Conservation (phyloP, 2,329 filamentous ascomycete genomes). For the Proliferodiscus dingleyae region DNA sequence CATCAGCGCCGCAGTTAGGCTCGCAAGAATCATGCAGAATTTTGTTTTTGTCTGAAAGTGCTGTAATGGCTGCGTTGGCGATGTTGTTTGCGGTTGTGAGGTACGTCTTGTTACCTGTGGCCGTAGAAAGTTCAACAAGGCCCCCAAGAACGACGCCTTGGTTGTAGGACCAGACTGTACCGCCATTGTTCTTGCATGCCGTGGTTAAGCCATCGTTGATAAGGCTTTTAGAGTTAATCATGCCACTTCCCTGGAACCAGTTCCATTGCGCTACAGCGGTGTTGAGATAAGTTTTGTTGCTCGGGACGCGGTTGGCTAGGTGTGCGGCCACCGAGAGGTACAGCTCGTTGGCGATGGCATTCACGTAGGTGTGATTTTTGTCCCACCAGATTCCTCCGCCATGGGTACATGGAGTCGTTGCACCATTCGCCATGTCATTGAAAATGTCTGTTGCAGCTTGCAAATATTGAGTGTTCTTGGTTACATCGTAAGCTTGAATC, state of each 20-base stretch:
- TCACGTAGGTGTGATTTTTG: constrained; percentile 48
- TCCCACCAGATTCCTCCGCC: constrained; percentile 49
- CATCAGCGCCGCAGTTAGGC: constrained; percentile 41
- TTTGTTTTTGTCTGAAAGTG: constrained; percentile 40
- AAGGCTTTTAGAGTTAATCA: constrained; percentile 42
- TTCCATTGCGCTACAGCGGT: constrained; percentile 44
- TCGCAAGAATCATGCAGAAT: constrained; percentile 55
- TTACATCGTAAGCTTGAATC: constrained; percentile 53
- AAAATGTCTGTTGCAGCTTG: constrained; percentile 49
- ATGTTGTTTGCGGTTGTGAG: constrained; percentile 45
- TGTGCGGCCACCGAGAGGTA: constrained; percentile 51
- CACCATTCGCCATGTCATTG: constrained; percentile 49
- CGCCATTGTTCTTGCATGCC: constrained; percentile 44
- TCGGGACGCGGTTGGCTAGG: constrained; percentile 50
- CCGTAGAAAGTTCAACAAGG: constrained; percentile 52
- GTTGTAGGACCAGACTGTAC: constrained; percentile 49
- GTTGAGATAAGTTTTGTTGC: constrained; percentile 48
- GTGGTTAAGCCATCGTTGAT: constrained; percentile 49
- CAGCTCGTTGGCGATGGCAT: constrained; percentile 54
- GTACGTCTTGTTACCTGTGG: constrained; percentile 37
- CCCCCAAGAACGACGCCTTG: constrained; percentile 58
- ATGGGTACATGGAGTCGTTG: constrained; percentile 42
- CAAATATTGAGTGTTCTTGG: constrained; percentile 46
- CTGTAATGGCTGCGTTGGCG: constrained; percentile 46
- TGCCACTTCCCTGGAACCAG: constrained; percentile 46